Base-by-base conservation (phyloP, 1,139 yeast species). In the Protomyces lactucae-debilis region DNA sequence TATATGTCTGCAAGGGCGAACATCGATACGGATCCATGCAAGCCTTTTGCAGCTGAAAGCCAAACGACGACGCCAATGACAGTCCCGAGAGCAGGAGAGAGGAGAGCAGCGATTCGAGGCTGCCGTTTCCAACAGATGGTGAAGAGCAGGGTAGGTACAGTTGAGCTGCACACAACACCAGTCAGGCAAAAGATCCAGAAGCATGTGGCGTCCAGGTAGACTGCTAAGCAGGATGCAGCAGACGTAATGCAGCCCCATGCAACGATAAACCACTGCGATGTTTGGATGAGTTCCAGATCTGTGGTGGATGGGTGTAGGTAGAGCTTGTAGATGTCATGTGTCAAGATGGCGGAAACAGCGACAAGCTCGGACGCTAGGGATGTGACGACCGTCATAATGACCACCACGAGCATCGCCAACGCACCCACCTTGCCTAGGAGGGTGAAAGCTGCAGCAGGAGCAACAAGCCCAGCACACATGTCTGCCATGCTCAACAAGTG, bases 351-450 rank as follows among this genome's bases (percentile, higher is more conserved):
- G 0, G 83, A 79, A 4, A 80, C 76, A 3, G 83, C 82, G 67
- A 81, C 79, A 55, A 79, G 71, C 68, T 81, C 83, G 35, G 82
- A 80, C 2, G 83, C 78, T 67, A 78, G 76, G 0, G 84, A 80
- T 1, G 83, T 79, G 1, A 83, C 80, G 3, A 78, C 81, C 1
- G 83, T 78, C 71, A 81, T 74, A 75, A 80, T 81, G 4, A 81
- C 77, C 80, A 80, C 78, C 52, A 80, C 71, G 59, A 81, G 69
- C 43, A 79, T 76, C 71, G 79, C 73, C 9, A 75, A 78, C 1
- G 78, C 75, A 10, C 83, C 84, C 10, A 78, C 76, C 61, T 76
- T 78, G 2, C 83, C 83, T 73, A 80, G 71, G 32, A 80, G 67
- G 43, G 78, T 76, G 51, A 75, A 73, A 5, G 80, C 81, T 12